Evolutionary conservation across 768 basidiomycete species (phyloP), one percentile per base, ranked within the genome.

Genomic region (Tricholoma flavovirens): DNA sequence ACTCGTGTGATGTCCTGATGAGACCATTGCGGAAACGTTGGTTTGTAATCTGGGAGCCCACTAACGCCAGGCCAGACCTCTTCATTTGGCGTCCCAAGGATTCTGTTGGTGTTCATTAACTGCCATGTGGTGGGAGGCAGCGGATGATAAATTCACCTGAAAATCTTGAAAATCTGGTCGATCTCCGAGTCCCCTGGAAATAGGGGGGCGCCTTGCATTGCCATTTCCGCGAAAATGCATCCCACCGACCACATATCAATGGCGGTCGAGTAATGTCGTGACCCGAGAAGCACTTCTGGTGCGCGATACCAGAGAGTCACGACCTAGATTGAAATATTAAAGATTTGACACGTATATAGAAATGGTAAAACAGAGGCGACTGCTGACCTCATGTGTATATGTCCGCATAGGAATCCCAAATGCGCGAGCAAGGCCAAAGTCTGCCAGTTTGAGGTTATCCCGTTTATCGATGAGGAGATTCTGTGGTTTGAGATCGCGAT

Each of bases 171-270:
- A 60, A 98, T 98, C 77, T 99, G 97, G 73, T 99, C 97, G 67
- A 98, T 99, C 75, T 99, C 97, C 24, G 97, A 98, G 74, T 99
- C 97, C 4, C 97, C 97, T 21, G 97, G 96, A 81, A 99, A 99
- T 11, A 98, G 78, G 1, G 96, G 83, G 67, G 86, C 71, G 61
- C 90, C 90, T 58, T 84, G 81, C 88, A 95, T 91, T 53, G 93
- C 88, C 96, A 98, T 98, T 75, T 99, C 97, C 7, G 96, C 96
- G 66, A 97, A 93, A 69, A 99, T 98, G 67, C 95, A 98, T 0
- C 90, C 97, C 19, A 99, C 96, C n/a, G 93, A 95, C 97, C 97
- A 99, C 93, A 98, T 97, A 74, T 99, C 97, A 65, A 99, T 90
- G 2, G 93, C 92, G 2, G 97, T 99, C 14, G 93, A 88, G 73